phyloP scores from a whole-genome alignment of 331 rosid genomes.

The Phaseolus coccineus region DNA sequence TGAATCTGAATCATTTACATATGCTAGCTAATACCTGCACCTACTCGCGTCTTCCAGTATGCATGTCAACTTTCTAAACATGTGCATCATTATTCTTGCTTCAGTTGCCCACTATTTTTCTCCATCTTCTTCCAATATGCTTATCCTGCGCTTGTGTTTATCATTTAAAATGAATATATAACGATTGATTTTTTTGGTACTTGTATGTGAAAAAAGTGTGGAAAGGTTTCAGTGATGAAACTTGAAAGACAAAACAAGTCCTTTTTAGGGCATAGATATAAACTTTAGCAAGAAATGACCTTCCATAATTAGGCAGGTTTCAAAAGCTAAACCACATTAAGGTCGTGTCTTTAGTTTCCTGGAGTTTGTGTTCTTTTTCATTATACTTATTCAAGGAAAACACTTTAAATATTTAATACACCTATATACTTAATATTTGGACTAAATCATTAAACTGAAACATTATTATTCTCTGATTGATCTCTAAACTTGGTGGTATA shows the following conservation, averaged over 20 bases:
- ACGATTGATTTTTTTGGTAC: constrained; percentile 9
- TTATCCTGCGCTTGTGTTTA: not conserved
- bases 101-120: not conserved
- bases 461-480: too few species aligned
- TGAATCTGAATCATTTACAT: constrained; percentile 26
- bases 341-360: too few species aligned
- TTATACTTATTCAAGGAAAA: too few species aligned
- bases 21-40: not conserved
- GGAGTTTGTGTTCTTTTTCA: too few species aligned
- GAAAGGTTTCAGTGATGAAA: constrained; percentile 24
- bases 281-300: not conserved
- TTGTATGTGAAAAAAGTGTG: constrained; percentile 2
- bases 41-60: not conserved
- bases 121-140: not conserved
- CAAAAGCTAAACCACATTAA: too few species aligned
- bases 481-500: too few species aligned
- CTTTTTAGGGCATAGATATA: not conserved
- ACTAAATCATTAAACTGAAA: too few species aligned
- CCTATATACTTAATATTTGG: too few species aligned
- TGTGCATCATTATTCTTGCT: not conserved
- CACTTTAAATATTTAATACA: too few species aligned
- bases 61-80: not conserved
- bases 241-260: not conserved
- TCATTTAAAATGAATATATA: not conserved
- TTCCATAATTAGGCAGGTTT: too few species aligned